Evolutionary conservation across 2,329 filamentous ascomycete genomes (phyloP).

Genomic region (Fusarium coffeatum): DNA sequence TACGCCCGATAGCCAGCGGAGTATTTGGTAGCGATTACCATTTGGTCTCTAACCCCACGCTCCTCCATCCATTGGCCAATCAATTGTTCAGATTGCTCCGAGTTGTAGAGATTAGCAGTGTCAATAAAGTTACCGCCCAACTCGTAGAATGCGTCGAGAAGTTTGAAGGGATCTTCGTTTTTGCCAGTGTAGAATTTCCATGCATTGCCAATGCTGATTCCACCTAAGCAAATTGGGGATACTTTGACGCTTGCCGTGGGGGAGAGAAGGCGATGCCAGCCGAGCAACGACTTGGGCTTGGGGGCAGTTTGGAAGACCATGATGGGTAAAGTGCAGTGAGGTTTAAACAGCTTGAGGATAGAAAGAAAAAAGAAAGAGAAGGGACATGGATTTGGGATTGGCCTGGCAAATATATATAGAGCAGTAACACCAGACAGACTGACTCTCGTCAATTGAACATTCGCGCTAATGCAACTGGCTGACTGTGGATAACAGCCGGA

Average conservation of each 20-base stretch:
- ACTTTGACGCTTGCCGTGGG: not conserved
- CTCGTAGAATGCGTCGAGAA: not conserved
- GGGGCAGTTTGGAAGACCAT: not conserved
- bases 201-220: not conserved
- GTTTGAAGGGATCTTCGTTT: not conserved
- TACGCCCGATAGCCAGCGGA: not conserved
- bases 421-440: accelerated
- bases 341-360: too few species aligned
- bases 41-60: not conserved
- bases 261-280: not conserved
- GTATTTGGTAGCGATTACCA: not conserved
- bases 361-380: too few species aligned
- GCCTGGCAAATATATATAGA: not conserved
- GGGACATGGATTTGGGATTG: not conserved
- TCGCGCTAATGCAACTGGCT: not conserved
- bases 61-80: not conserved
- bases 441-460: too few species aligned
- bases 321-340: accelerated
- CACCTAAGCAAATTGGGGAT: not conserved
- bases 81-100: not conserved
- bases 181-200: not conserved
- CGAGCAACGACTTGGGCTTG: not conserved
- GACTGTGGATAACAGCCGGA: accelerated
- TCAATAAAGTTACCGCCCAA: not conserved
- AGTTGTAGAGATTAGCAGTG: not conserved